phyloP scores from a whole-genome alignment of 2,329 filamentous ascomycete genomes.

The Raffaelea deltoideospora region DNA sequence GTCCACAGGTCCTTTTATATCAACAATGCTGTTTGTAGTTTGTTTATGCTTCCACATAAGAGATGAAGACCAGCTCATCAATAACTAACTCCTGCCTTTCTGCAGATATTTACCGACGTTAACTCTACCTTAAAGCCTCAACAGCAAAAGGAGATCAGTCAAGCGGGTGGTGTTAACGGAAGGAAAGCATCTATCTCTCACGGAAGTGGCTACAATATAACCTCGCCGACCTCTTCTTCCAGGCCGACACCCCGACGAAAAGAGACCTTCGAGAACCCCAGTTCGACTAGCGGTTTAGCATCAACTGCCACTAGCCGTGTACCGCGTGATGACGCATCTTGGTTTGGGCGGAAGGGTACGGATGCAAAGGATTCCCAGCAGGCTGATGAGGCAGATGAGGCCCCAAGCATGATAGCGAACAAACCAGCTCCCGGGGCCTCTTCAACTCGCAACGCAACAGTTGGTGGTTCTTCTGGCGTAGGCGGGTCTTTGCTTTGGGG shows the following conservation, averaged over 20 bases:
- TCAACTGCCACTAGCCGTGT: constrained; percentile 47
- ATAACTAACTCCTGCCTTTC: too few species aligned
- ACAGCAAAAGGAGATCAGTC: constrained; percentile 53
- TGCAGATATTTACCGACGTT: constrained; percentile 70
- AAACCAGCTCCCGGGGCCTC: too few species aligned
- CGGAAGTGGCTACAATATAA: constrained; percentile 50
- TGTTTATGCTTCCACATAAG: too few species aligned
- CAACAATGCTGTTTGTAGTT: too few species aligned
- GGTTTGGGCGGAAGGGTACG: constrained; percentile 37
- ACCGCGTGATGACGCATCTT: constrained; percentile 47
- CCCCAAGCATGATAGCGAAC: constrained; percentile 19
- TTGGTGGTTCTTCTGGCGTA: too few species aligned
- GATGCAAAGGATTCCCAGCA: constrained; percentile 35
- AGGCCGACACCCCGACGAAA: constrained; percentile 67
- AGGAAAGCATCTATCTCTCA: constrained; percentile 78
- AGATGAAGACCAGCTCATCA: too few species aligned
- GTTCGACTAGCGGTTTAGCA: constrained; percentile 29
- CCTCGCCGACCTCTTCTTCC: constrained; percentile 55
- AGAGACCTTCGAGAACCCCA: constrained; percentile 62
- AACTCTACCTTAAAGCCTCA: constrained; percentile 88
- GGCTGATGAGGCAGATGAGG: constrained; percentile 38
- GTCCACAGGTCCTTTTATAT: too few species aligned
- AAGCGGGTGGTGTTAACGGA: constrained; percentile 41
- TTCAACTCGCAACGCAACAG: too few species aligned
- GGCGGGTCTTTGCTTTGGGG: constrained; percentile 29